phyloP scores from a whole-genome alignment of 2,329 filamentous ascomycete genomes.

The Aspergillus sp. region DNA sequence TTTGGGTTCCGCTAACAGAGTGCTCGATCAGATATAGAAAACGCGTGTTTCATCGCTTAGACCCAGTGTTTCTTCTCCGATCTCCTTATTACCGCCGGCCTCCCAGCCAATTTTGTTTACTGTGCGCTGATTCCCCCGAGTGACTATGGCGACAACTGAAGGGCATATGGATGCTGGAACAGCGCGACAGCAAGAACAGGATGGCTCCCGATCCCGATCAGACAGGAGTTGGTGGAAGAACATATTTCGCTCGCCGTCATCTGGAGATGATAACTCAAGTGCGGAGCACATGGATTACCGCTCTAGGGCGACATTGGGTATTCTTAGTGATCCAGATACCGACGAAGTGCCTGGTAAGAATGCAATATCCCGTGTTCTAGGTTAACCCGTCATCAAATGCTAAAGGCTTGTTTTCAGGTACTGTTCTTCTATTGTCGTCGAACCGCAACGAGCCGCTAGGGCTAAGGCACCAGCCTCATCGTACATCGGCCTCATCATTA shows the following conservation, averaged over 20 bases:
- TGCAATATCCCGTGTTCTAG: neutral
- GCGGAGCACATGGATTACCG: conserved; percentile 29
- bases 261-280: conserved; percentile 2
- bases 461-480: conserved; percentile 61
- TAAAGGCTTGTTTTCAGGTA: conserved; percentile 45
- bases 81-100: neutral
- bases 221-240: conserved; percentile 20
- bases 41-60: neutral
- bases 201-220: neutral
- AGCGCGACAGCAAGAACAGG: neutral
- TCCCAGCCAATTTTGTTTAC: neutral
- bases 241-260: conserved; percentile 13
- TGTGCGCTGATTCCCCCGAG: neutral
- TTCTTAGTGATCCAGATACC: conserved; percentile 76
- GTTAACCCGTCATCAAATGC: neutral
- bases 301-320: conserved; percentile 65
- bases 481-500: conserved; percentile 57
- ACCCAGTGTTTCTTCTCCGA: neutral
- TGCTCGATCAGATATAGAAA: conserved; percentile 1
- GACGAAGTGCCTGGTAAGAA: conserved; percentile 80
- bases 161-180: neutral
- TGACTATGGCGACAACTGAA: conserved; percentile 4
- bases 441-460: conserved; percentile 64
- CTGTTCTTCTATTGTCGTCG: conserved; percentile 60
- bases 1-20: neutral